Conservation (phyloP, 2,329 filamentous ascomycete species). For the Zalaria obscura region DNA sequence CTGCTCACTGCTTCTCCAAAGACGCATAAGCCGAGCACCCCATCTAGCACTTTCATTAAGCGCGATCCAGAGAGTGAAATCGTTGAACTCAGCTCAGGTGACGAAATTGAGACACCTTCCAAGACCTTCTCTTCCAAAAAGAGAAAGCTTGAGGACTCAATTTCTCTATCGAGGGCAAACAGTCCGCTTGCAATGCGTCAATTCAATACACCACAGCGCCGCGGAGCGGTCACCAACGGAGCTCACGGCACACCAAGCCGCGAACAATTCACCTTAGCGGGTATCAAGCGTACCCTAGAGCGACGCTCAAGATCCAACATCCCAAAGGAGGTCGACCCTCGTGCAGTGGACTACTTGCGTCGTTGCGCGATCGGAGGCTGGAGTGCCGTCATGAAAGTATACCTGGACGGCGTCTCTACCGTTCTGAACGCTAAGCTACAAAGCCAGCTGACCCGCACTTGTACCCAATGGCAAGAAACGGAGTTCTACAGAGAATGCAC, state of each 20-base stretch:
- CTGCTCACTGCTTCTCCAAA: background rate
- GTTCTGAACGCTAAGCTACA: slow-evolving; percentile 13
- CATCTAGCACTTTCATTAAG: slow-evolving; percentile 1
- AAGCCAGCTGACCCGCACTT: slow-evolving; percentile 9
- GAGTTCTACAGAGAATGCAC: slow-evolving; percentile 14
- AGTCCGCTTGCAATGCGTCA: too few species aligned
- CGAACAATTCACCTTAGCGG: slow-evolving; percentile 20
- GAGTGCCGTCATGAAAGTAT: slow-evolving; percentile 11
- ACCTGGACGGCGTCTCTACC: slow-evolving; percentile 14
- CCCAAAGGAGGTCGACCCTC: slow-evolving; percentile 19
- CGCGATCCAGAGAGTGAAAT: background rate
- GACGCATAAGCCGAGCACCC: background rate
- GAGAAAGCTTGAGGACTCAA: slow-evolving; percentile 12
- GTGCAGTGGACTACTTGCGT: slow-evolving; percentile 19
- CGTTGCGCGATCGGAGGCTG: slow-evolving; percentile 16
- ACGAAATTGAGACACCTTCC: slow-evolving; percentile 1
- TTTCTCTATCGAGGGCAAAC: too few species aligned
- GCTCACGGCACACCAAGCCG: slow-evolving; percentile 26
- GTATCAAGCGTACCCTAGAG: slow-evolving; percentile 14
- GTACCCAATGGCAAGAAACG: slow-evolving; percentile 16
- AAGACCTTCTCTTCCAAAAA: slow-evolving; percentile 17
- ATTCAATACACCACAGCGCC: too few species aligned
- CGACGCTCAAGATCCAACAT: slow-evolving; percentile 16
- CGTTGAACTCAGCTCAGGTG: background rate
- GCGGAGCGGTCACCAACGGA: slow-evolving; percentile 1